Conservation (phyloP, 2,329 filamentous ascomycete species). For the Aureobasidium lini region DNA sequence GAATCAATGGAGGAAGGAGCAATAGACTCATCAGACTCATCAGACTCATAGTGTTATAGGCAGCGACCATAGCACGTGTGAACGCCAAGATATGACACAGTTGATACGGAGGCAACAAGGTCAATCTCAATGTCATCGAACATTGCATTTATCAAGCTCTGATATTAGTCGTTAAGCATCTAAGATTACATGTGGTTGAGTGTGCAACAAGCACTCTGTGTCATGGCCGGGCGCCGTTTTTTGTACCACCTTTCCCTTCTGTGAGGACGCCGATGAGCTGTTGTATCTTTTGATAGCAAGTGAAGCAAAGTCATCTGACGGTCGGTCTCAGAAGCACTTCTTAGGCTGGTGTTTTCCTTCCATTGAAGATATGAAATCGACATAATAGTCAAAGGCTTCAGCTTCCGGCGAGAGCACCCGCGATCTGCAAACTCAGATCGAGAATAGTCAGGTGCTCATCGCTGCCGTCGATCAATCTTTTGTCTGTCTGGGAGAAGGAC, state of each 20-base stretch:
- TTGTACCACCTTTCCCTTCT: not conserved
- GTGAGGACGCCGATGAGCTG: not conserved
- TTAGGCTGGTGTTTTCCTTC: not conserved
- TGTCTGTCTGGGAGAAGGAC: conserved; percentile 89
- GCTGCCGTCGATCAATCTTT: conserved; percentile 85
- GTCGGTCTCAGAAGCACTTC: not conserved
- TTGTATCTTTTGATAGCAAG: not conserved
- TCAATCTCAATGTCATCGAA: too few species aligned
- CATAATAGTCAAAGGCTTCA: not conserved
- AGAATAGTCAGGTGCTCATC: conserved; percentile 91
- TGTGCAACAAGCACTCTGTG: not conserved
- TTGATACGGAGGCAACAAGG: too few species aligned
- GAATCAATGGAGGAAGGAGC: too few species aligned
- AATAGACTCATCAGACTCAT: too few species aligned
- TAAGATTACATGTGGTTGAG: not conserved
- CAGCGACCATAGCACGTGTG: too few species aligned
- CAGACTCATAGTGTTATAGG: too few species aligned
- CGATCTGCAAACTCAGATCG: conserved; percentile 71
- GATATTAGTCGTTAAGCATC: not conserved
- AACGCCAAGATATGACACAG: too few species aligned
- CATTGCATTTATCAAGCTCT: not conserved
- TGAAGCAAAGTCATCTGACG: not conserved
- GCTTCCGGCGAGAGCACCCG: conserved; percentile 18
- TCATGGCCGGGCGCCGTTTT: not conserved
- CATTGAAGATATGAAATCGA: not conserved